Conservation (phyloP, 495 filamentous ascomycete genomes). For the Tetracladium setigerum region DNA sequence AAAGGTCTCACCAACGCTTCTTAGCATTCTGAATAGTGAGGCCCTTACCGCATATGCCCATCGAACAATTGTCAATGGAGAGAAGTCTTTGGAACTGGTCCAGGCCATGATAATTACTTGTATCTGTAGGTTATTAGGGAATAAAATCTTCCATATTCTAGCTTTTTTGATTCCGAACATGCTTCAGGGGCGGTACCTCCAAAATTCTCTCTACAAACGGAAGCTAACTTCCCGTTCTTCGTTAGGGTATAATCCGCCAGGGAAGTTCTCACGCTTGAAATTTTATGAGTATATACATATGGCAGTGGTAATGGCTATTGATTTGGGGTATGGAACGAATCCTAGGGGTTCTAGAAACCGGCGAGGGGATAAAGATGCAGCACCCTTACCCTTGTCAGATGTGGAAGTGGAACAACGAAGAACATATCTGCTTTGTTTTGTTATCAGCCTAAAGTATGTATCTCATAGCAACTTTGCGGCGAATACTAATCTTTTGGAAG, state of each 20-base stretch:
- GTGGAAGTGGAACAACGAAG: constrained; percentile 35
- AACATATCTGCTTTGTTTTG: constrained; percentile 39
- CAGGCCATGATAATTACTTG: constrained; percentile 39
- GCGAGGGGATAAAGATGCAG: constrained; percentile 25
- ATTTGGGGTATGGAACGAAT: constrained; percentile 37
- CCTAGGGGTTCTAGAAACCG: constrained; percentile 21
- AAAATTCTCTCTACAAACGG: too few relatives aligned
- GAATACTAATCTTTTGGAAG: neutral
- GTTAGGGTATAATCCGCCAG: constrained; percentile 42
- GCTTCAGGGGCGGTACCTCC: too few relatives aligned
- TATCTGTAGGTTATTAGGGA: constrained; percentile 5
- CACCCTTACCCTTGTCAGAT: constrained; percentile 24
- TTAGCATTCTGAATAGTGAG: constrained; percentile 37
- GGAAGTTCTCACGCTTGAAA: constrained; percentile 38
- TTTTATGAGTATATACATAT: constrained; percentile 49
- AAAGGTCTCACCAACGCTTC: constrained; percentile 33
- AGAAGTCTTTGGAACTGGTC: constrained; percentile 46
- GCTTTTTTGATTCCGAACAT: too few relatives aligned
- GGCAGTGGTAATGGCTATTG: constrained; percentile 45
- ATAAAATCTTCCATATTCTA: too few relatives aligned
- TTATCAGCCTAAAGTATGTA: constrained; percentile 22
- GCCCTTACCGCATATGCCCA: constrained; percentile 39
- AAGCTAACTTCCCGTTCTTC: neutral
- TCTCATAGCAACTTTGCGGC: too few relatives aligned
- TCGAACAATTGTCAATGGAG: constrained; percentile 38